Evolutionary conservation across 495 filamentous ascomycete species (phyloP), one percentile per base, ranked within the genome.

Genomic region (Cryomyces minteri): DNA sequence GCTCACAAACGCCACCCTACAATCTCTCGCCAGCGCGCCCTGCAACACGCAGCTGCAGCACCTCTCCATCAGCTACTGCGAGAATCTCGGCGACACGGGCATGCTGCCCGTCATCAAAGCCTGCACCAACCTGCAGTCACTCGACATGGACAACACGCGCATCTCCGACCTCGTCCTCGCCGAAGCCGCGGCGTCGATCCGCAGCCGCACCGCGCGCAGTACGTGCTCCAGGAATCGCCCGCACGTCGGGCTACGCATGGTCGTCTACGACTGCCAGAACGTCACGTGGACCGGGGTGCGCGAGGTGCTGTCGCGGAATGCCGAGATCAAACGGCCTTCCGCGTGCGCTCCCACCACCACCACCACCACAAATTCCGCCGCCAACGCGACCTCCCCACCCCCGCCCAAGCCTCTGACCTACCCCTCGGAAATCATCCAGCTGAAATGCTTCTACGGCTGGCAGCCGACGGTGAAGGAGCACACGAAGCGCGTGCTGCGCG

Each of bases 361-460:
- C 49, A 32, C 59, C 50, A 9, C 50, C 1, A 40, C 50, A 29
- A 45, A 49, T 10, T 5, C 14, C 7, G 6, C 11, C 30, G 59
- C 58, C n/a, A 60, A 62, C 18, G 58, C 60, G 5, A 58, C 65
- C 4, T 62, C 58, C 1, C 60, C 29, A 31, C 43, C 25, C 33
- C 18, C 59, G 1, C 54, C 51, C 30, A 42, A 53, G 10, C 44
- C 52, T 9, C 50, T 53, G 51, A 60, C 68, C 0, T 82, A 76
- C 38, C 79, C 82, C 0, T 73, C 70, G 4, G 77, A 90, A 52
- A 74, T 94, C 43, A 82, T 96, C 44, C 65, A 73, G 12, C 68
- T 98, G 36, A 94, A 93, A 60, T 94, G 86, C 60, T 96, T 86
- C 66, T 88, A 93, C 59, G 84, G 79, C 14, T 96, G 84, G 77